Evolutionary conservation across 116 monocot genomes (phyloP), one percentile per base, ranked within the genome.

Genomic region (Posidonia oceanica): DNA sequence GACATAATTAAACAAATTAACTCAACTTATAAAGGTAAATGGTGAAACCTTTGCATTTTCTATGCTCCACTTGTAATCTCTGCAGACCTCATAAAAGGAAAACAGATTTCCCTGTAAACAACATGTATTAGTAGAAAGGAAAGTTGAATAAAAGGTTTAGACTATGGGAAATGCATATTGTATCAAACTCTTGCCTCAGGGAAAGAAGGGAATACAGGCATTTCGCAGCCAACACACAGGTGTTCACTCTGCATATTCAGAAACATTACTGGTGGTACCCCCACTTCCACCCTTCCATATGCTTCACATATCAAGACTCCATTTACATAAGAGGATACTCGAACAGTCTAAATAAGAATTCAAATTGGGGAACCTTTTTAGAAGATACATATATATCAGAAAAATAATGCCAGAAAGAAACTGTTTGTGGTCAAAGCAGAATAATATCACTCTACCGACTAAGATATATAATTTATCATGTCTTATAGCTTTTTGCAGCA

Each of bases 31-130:
- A 74, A 72, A 15, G 21, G 52, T 21, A 17, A 74, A 14, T 57
- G 6, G n/a, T 44, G 42, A 48, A 58, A 94, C 91, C 88, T 89
- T 80, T 14, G 87, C 82, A 78, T 91, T 78, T 61, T 76, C 89
- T 77, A 81, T 64, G 17, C 16, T 57, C 96, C 96, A 96, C 54
- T 61, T 83, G 77, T 83, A 96, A 82, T 78, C 77, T 65, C 82
- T 82, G 72, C 96, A 96, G 36, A 87, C 58, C 63, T 89, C 88
- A 54, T 89, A 96, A 76, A 96, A 89, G 54, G 96, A 91, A 83
- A 96, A 96, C 71, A 96, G 82, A 67, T 87, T 80, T 12, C 91
- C 96, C 96, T 96, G 78, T 22, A n/a, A 48, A 14, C 11, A 77
- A 12, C 76, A 61, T 23, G 4, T 17, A 4, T 52, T 39, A 39